These are phyloP conservation scores for Rutstroemia sp. DNA, from an alignment of 2,329 filamentous ascomycete species.

Conservation along the genomic window DNA sequence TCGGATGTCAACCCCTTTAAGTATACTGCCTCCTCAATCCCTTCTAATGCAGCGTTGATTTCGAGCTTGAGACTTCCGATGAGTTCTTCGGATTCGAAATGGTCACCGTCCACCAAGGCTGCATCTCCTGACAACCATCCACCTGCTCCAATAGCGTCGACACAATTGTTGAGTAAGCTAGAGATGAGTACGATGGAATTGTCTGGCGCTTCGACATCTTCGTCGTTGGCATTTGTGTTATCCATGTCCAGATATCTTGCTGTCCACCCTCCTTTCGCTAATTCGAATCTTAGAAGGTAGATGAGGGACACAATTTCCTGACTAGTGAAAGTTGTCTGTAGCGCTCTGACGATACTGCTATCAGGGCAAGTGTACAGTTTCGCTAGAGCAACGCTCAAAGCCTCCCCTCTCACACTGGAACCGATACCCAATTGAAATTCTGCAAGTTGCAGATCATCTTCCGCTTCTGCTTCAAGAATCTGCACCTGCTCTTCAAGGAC, in stretches of 20 bases:
- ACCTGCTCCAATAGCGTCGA: conserved; percentile 67
- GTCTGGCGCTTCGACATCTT: conserved; percentile 49
- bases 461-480: conserved; percentile 50
- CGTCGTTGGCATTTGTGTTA: conserved; percentile 39
- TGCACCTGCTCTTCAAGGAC: conserved; percentile 34
- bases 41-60: conserved; percentile 63
- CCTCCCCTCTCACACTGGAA: conserved; percentile 52
- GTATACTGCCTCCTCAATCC: conserved; percentile 60
- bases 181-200: conserved; percentile 64
- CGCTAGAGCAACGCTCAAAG: conserved; percentile 60
- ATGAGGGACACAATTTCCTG: conserved; percentile 66
- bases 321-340: conserved; percentile 56
- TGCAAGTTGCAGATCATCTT: conserved; percentile 60
- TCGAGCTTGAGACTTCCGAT: conserved; percentile 60
- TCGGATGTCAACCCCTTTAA: conserved; percentile 59
- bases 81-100: conserved; percentile 51
- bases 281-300: conserved; percentile 63
- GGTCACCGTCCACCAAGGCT: conserved; percentile 39
- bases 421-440: conserved; percentile 61
- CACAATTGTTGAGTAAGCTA: conserved; percentile 62
- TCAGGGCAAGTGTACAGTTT: conserved; percentile 62
- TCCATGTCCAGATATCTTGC: conserved; percentile 58
- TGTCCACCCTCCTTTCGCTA: conserved; percentile 71
- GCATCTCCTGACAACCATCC: conserved; percentile 65
- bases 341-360: conserved; percentile 50